A percentile compares a stretch with the other conserved stretches of the same genome.
These are phyloP conservation scores for Lanmaoa rubissima DNA, from an alignment of 768 basidiomycete species.

Conservation along the genomic window DNA sequence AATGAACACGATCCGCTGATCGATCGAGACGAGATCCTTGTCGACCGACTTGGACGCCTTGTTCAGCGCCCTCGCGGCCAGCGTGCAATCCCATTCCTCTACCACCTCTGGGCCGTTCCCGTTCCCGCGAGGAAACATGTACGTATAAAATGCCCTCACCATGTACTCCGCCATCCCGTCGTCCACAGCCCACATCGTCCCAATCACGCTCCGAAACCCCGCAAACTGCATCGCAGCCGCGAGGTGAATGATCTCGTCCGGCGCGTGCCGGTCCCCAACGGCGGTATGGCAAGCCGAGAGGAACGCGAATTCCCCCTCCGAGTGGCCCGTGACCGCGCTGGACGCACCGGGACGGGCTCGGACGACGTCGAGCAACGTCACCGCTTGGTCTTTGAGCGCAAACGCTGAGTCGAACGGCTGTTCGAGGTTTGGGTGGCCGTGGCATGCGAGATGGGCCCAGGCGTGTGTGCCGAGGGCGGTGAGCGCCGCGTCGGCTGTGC, in stretches of 20 bases:
- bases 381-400: constrained; percentile 19
- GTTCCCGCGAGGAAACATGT: constrained; percentile 6
- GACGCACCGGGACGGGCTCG: neutral
- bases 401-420: constrained; percentile 31
- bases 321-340: too few species aligned
- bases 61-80: constrained; percentile 20
- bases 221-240: constrained; percentile 36
- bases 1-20: constrained; percentile 29
- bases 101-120: too few species aligned
- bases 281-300: constrained; percentile 37
- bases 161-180: constrained; percentile 20
- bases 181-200: constrained; percentile 35
- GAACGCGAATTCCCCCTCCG: constrained; percentile 26
- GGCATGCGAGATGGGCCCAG: constrained; percentile 35
- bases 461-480: constrained; percentile 15
- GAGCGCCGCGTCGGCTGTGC: constrained; percentile 15
- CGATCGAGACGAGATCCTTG: constrained; percentile 20
- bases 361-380: constrained; percentile 26
- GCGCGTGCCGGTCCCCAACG: constrained; percentile 17
- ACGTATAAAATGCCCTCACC: constrained; percentile 24
- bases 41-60: constrained; percentile 21
- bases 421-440: constrained; percentile 20
- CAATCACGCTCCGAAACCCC: constrained; percentile 36
- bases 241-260: constrained; percentile 36
- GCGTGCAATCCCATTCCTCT: constrained; percentile 8